Conservation (phyloP, 768 basidiomycete species). For the Amanita brunnescens region DNA sequence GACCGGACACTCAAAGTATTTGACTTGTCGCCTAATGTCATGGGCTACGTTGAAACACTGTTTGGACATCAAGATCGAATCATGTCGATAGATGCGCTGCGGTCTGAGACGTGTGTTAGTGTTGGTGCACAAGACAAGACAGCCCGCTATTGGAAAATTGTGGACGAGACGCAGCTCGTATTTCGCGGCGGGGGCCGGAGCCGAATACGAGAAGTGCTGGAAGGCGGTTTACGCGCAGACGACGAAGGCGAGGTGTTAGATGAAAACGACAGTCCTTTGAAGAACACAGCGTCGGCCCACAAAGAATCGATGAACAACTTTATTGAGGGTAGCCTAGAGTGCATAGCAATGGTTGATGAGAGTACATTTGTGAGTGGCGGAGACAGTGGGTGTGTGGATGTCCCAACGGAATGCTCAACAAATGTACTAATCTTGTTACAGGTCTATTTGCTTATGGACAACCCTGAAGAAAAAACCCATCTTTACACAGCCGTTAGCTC, state of each 20-base stretch:
- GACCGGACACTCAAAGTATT: constrained; percentile 90
- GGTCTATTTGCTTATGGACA: constrained; percentile 89
- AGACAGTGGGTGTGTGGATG: constrained; percentile 77
- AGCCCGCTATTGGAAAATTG: constrained; percentile 91
- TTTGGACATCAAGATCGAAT: constrained; percentile 96
- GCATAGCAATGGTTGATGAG: constrained; percentile 93
- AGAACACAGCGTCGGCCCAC: constrained; percentile 18
- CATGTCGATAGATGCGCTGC: constrained; percentile 67
- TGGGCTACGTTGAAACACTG: constrained; percentile 93
- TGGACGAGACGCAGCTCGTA: constrained; percentile 90
- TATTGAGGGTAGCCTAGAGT: constrained; percentile 87
- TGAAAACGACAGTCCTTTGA: constrained; percentile 16
- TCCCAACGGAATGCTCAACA: neutral
- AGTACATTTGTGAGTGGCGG: constrained; percentile 88
- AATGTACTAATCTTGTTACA: constrained; percentile 19
- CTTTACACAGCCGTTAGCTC: constrained; percentile 78
- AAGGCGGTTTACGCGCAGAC: constrained; percentile 63
- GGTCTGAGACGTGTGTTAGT: constrained; percentile 77
- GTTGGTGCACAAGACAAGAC: constrained; percentile 90
- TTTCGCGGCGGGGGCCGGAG: constrained; percentile 93
- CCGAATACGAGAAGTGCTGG: constrained; percentile 68
- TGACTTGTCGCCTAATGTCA: constrained; percentile 57
- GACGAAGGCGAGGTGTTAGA: constrained; percentile 40
- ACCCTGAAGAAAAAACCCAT: constrained; percentile 93
- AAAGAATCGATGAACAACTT: constrained; percentile 35